Evolutionary conservation across 2,329 filamentous ascomycete genomes (phyloP).

Genomic region (Didymella keratinophila): DNA sequence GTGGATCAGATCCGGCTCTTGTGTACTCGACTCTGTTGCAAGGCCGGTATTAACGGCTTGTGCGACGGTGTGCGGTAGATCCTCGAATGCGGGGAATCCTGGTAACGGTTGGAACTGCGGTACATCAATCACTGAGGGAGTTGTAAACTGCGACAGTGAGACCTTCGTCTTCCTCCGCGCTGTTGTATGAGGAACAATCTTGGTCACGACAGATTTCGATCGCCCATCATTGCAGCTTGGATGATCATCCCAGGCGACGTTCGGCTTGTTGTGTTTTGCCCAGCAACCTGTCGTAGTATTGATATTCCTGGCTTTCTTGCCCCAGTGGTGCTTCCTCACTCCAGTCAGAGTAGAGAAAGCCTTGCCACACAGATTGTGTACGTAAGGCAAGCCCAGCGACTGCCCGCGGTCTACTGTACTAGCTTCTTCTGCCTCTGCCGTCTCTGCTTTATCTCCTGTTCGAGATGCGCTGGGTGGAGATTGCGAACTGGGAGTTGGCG

Average conservation of each 20-base stretch:
- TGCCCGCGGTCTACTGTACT: background rate
- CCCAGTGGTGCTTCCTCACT: constrained; percentile 50
- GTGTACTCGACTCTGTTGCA: background rate
- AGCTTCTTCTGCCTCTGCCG: background rate
- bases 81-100: constrained; percentile 25
- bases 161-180: background rate
- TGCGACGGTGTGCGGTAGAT: constrained; percentile 23
- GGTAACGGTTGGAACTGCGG: constrained; percentile 12
- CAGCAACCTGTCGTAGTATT: constrained; percentile 44
- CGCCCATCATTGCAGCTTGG: constrained; percentile 34
- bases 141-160: background rate
- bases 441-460: background rate
- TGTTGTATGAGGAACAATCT: background rate
- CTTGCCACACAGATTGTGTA: constrained; percentile 44
- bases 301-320: constrained; percentile 31
- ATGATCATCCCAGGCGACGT: constrained; percentile 43
- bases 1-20: constrained; percentile 2
- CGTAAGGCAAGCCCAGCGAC: constrained; percentile 19
- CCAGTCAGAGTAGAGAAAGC: constrained; percentile 31
- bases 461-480: background rate
- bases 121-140: background rate
- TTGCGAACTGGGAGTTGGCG: background rate
- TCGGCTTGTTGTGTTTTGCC: constrained; percentile 41
- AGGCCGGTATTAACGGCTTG: constrained; percentile 3
- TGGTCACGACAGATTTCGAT: background rate